phyloP scores from a whole-genome alignment of 805 yeast genomes.

The Wickerhamiella lipophila region DNA sequence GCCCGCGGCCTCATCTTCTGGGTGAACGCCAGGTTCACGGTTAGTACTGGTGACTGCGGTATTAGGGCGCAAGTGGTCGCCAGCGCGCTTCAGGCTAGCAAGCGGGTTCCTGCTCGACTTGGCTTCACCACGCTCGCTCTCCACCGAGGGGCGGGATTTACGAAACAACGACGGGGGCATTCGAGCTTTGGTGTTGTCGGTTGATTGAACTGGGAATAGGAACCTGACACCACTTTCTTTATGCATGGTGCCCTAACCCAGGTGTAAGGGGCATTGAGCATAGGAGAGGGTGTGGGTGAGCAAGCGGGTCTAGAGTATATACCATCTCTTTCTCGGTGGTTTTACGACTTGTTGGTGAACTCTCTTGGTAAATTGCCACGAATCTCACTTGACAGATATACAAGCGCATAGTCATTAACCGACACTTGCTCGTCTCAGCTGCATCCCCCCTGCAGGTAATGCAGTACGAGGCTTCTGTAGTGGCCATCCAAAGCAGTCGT shows the following conservation, averaged over 20 bases:
- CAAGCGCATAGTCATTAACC: too few relatives aligned
- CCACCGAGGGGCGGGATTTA: conserved; percentile 7
- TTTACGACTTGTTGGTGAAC: too few relatives aligned
- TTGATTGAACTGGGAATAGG: background rate
- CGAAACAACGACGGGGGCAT: conserved; percentile 10
- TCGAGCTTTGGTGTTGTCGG: background rate
- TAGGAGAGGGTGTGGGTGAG: background rate
- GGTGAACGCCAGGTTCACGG: conserved; percentile 22
- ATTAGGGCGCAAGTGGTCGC: conserved; percentile 21
- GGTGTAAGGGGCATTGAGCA: too few relatives aligned
- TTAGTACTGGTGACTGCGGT: conserved; percentile 25
- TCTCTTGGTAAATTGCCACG: too few relatives aligned
- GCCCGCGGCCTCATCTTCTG: conserved; percentile 22
- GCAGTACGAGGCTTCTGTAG: background rate
- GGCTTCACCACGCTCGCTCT: background rate
- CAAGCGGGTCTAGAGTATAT: too few relatives aligned
- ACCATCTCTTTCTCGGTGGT: too few relatives aligned
- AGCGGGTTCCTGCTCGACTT: conserved; percentile 15
- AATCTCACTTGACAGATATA: too few relatives aligned
- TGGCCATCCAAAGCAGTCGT: too few relatives aligned
- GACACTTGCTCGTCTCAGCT: background rate
- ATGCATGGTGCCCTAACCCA: background rate
- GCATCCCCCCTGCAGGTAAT: too few relatives aligned
- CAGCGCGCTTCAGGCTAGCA: conserved; percentile 16
- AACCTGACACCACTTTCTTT: background rate